phyloP scores from a whole-genome alignment of 495 filamentous ascomycete genomes.

The Lasiosphaeria hispida region DNA sequence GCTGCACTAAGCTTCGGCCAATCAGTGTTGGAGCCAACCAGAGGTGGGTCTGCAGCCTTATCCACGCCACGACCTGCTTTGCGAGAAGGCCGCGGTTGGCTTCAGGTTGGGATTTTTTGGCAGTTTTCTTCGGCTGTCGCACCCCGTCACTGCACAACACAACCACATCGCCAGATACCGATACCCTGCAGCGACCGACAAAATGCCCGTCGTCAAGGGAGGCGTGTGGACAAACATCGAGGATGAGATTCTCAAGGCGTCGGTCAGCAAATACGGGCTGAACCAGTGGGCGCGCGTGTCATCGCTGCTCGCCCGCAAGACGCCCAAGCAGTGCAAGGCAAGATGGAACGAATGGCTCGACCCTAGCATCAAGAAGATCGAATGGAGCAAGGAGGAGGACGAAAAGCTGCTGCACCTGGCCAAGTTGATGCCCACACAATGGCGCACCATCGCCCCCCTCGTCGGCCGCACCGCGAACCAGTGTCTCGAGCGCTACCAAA shows the following conservation, averaged over 20 bases:
- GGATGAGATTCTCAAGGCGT: constrained; percentile 96
- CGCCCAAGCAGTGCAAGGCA: constrained; percentile 98
- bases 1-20: no score
- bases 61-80: no score
- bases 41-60: neutral
- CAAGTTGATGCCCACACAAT: constrained; percentile 98
- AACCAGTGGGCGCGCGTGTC: constrained; percentile 99
- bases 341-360: constrained; percentile 98
- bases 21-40: neutral
- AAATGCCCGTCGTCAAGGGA: constrained; percentile 96
- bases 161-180: neutral
- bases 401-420: constrained; percentile 94
- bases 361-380: constrained; percentile 93
- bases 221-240: constrained; percentile 81
- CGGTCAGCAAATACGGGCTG: constrained; percentile 93
- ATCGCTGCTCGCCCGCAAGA: constrained; percentile 94
- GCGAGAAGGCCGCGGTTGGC: no score
- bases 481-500: constrained; percentile 95
- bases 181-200: constrained; percentile 26
- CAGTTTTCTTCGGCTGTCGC: neutral
- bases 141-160: neutral
- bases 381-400: constrained; percentile 98
- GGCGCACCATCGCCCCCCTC: constrained; percentile 96
- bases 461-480: constrained; percentile 95
- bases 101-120: no score